Percentiles rank a stretch among this genome's conserved stretches.
Conservation (phyloP, 2,329 filamentous ascomycete genomes). For the Elsinoe batatas region DNA sequence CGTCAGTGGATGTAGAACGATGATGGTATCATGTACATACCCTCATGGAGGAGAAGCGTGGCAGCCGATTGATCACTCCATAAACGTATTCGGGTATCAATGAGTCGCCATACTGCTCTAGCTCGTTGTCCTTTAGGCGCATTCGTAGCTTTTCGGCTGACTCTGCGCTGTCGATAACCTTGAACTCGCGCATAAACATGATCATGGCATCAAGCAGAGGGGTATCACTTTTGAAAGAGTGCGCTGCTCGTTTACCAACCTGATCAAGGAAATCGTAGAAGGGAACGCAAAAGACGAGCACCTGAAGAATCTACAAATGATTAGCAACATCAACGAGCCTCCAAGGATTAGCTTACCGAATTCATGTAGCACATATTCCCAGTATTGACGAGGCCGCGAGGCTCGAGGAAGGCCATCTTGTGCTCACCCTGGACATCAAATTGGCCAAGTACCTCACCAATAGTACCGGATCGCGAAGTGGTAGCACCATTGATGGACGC, state of each 20-base stretch:
- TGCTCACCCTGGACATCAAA: constrained; percentile 57
- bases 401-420: constrained; percentile 76
- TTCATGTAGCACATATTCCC: constrained; percentile 99
- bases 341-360: constrained; percentile 56
- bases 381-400: constrained; percentile 86
- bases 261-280: constrained; percentile 92
- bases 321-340: constrained; percentile 24
- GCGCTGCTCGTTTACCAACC: constrained; percentile 68
- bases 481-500: constrained; percentile 19
- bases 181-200: constrained; percentile 91
- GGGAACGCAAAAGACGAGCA: constrained; percentile 82
- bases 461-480: constrained; percentile 46
- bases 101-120: constrained; percentile 82
- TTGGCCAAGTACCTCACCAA: constrained; percentile 66
- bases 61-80: constrained; percentile 75
- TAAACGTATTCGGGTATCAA: constrained; percentile 95
- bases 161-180: constrained; percentile 67
- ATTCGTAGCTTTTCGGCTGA: constrained; percentile 64
- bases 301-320: constrained; percentile 68
- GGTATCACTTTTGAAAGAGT: constrained; percentile 92
- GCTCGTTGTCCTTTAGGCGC: constrained; percentile 67
- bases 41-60: constrained; percentile 85
- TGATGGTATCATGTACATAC: constrained; percentile 40
- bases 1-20: constrained; percentile 21
- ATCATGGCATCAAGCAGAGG: constrained; percentile 94